Conservation (phyloP, 139 green algal species). For the Haematococcus sp. region DNA sequence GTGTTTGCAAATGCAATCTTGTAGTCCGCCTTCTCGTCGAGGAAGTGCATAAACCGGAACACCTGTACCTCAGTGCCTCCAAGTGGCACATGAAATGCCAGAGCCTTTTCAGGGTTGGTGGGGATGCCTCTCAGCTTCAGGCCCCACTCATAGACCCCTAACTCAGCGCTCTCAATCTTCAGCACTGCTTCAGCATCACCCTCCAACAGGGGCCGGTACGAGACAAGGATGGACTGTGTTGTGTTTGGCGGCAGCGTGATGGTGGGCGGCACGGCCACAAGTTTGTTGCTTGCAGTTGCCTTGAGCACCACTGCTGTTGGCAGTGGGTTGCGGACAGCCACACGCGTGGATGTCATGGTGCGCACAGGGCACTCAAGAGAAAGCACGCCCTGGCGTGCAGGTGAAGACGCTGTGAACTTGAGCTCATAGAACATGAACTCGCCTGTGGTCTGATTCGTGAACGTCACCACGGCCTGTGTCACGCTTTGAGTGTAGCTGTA, state of each 20-base stretch:
- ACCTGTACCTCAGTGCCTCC: constrained; percentile 58
- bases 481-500: constrained; percentile 44
- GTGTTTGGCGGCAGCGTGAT: constrained; percentile 36
- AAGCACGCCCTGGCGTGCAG: constrained; percentile 40
- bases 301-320: constrained; percentile 39
- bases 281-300: constrained; percentile 37
- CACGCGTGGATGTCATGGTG: constrained; percentile 28
- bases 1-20: constrained; percentile 26
- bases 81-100: constrained; percentile 70
- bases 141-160: constrained; percentile 66
- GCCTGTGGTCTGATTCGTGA: constrained; percentile 69
- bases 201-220: constrained; percentile 70
- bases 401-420: constrained; percentile 44
- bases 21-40: constrained; percentile 71
- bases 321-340: constrained; percentile 71
- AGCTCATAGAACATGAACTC: constrained; percentile 78
- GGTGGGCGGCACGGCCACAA: constrained; percentile 34
- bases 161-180: constrained; percentile 56
- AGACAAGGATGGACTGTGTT: constrained; percentile 42
- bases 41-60: constrained; percentile 67
- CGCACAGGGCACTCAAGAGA: constrained; percentile 66
- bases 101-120: constrained; percentile 51
- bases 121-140: constrained; percentile 59
- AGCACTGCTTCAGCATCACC: constrained; percentile 42
- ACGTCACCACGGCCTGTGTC: constrained; percentile 52